Evolutionary conservation across 345 rosid genomes (phyloP).

Genomic region (Dipteronia sinensis): DNA sequence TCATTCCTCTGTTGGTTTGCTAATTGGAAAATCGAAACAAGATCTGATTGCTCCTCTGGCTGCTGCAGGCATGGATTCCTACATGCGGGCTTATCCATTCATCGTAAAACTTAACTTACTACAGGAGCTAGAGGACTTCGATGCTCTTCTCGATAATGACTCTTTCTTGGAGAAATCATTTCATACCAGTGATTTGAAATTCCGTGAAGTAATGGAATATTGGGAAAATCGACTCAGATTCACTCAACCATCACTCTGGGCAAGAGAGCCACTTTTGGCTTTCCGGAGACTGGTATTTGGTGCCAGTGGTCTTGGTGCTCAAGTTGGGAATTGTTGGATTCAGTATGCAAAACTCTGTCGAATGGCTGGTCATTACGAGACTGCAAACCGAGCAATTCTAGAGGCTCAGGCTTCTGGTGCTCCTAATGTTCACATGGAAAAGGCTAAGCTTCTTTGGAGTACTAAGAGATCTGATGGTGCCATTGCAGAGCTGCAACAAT

Average conservation of each 20-base stretch:
- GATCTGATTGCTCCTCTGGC: constrained; percentile 96
- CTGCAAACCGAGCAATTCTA: constrained; percentile 86
- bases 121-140: constrained; percentile 85
- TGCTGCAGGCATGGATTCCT: constrained; percentile 99
- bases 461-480: constrained; percentile 90
- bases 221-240: constrained; percentile 91
- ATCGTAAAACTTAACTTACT: constrained; percentile 91
- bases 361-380: constrained; percentile 94
- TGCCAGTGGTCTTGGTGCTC: constrained; percentile 81
- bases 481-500: constrained; percentile 84
- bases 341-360: constrained; percentile 99
- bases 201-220: constrained; percentile 63
- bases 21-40: constrained; percentile 83
- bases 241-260: constrained; percentile 92
- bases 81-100: constrained; percentile 86
- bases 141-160: constrained; percentile 58
- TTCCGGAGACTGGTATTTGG: constrained; percentile 84
- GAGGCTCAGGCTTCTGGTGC: constrained; percentile 96
- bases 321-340: constrained; percentile 95
- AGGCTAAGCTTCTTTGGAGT: constrained; percentile 96
- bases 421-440: constrained; percentile 86
- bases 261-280: constrained; percentile 94
- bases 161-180: constrained; percentile 88
- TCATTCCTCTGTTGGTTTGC: constrained; percentile 73
- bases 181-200: constrained; percentile 53